Base-by-base conservation (phyloP, 495 filamentous ascomycete genomes). In the Trichocladium uniseriatum region DNA sequence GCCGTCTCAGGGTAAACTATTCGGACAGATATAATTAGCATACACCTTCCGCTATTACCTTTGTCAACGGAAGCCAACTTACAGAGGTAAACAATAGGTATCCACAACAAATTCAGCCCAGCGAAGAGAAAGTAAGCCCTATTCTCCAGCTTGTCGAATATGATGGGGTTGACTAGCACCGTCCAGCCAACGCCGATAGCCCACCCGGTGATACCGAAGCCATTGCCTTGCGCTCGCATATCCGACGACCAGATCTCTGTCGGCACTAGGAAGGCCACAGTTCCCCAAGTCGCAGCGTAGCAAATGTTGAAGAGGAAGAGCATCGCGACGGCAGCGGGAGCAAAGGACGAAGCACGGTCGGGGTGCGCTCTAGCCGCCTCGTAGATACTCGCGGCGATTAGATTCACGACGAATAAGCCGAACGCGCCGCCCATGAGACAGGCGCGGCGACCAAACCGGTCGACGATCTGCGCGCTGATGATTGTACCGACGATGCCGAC, bases 81-180 rank as follows among this genome's bases (percentile, higher is more conserved):
- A n/a, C n/a, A n/a, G n/a, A n/a, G n/a, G n/a, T n/a, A n/a, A n/a
- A n/a, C n/a, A n/a, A n/a, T n/a, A n/a, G n/a, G n/a, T n/a, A n/a
- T n/a, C n/a, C n/a, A n/a, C n/a, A n/a, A n/a, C n/a, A n/a, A n/a
- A n/a, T n/a, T n/a, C n/a, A n/a, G n/a, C n/a, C n/a, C n/a, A n/a
- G n/a, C n/a, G n/a, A n/a, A n/a, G n/a, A n/a, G n/a, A n/a, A n/a
- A n/a, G n/a, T n/a, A n/a, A n/a, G n/a, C n/a, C n/a, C n/a, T n/a
- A n/a, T n/a, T n/a, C n/a, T n/a, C n/a, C n/a, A n/a, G n/a, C n/a
- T n/a, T n/a, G 7, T 74, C 59, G 34, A 87, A 76, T 78, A 89
- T 82, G 59, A 89, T 87, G 3, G 79, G 79, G 37, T 83, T 73
- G 13, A 86, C 72, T n/a, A 45, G 43, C 43, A 45, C 43, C 21